phyloP scores from a whole-genome alignment of 371 early-diverging fungal species.

The Haplosporangium sp. region DNA sequence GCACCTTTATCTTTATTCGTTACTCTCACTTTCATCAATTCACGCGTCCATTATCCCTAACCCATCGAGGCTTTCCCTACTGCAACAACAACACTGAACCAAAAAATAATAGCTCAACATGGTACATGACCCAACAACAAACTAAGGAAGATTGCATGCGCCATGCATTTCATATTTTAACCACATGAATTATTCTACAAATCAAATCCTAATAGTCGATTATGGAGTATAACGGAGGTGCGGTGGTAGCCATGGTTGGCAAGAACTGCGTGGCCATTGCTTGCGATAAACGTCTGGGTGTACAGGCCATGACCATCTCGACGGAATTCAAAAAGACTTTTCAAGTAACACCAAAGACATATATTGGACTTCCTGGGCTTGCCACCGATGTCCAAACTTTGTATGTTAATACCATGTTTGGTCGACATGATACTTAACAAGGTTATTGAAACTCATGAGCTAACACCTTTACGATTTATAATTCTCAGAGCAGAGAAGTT shows the following conservation, averaged over 20 bases:
- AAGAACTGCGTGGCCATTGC: slow-evolving; percentile 99
- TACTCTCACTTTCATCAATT: not conserved
- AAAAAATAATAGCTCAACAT: slow-evolving; percentile 2
- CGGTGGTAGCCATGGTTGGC: slow-evolving; percentile 98
- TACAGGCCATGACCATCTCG: slow-evolving; percentile 93
- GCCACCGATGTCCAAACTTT: slow-evolving; percentile 98
- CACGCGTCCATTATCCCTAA: slow-evolving; percentile 1
- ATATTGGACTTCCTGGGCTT: slow-evolving; percentile 95
- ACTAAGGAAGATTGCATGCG: not conserved
- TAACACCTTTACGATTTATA: not conserved
- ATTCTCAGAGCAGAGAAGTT: slow-evolving; percentile 81
- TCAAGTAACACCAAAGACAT: slow-evolving; percentile 86
- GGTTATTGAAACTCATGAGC: not conserved
- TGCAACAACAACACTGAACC: not conserved
- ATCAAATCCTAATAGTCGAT: slow-evolving; percentile 64
- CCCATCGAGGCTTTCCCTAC: not conserved
- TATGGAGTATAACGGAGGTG: slow-evolving; percentile 95
- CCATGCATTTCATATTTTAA: not conserved
- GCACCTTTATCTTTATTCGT: slow-evolving; percentile 2
- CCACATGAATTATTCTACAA: not conserved
- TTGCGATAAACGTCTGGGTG: slow-evolving; percentile 94
- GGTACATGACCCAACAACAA: slow-evolving; percentile 1
- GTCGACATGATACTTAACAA: not conserved
- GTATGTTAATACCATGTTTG: slow-evolving; percentile 60
- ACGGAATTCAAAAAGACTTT: slow-evolving; percentile 97